Percentiles rank a stretch among this genome's conserved stretches.
Conservation (phyloP, 257 asterid species). For the Paulownia fortunei region DNA sequence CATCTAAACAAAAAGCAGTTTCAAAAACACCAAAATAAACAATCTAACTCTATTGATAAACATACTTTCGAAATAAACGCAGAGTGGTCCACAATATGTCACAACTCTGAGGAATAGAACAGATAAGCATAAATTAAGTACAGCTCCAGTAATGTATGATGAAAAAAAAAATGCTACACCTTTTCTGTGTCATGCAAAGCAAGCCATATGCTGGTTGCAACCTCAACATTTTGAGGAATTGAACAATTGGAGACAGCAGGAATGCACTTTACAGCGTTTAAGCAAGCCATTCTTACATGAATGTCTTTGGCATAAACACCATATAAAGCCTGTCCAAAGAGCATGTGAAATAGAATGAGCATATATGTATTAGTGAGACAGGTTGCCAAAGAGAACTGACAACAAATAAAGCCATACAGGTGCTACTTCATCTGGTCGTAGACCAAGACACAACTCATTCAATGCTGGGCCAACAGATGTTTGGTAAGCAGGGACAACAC, state of each 20-base stretch:
- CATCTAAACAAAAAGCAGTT: background rate
- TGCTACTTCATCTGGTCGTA: constrained; percentile 92
- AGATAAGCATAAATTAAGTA: constrained; percentile 17
- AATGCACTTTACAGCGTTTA: constrained; percentile 93
- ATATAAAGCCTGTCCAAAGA: constrained; percentile 67
- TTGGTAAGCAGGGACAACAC: constrained; percentile 92
- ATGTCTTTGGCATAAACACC: constrained; percentile 94
- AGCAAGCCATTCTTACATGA: constrained; percentile 95
- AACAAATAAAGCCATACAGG: constrained; percentile 57
- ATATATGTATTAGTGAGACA: constrained; percentile 12
- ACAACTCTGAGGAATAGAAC: background rate
- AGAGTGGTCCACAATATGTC: background rate
- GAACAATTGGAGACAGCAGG: constrained; percentile 90
- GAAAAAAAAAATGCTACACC: constrained; percentile 45
- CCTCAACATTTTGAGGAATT: constrained; percentile 79
- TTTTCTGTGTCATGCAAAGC: constrained; percentile 93
- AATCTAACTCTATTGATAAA: background rate
- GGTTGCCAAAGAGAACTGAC: constrained; percentile 28
- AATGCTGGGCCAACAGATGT: constrained; percentile 79
- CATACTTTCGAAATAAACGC: background rate
- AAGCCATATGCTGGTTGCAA: constrained; percentile 96
- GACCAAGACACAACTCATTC: constrained; percentile 97
- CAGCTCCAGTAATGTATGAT: background rate
- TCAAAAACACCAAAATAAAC: background rate
- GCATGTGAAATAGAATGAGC: constrained; percentile 31